Evolutionary conservation across 768 basidiomycete genomes (phyloP).

Genomic region (Rhizopogon sp.): DNA sequence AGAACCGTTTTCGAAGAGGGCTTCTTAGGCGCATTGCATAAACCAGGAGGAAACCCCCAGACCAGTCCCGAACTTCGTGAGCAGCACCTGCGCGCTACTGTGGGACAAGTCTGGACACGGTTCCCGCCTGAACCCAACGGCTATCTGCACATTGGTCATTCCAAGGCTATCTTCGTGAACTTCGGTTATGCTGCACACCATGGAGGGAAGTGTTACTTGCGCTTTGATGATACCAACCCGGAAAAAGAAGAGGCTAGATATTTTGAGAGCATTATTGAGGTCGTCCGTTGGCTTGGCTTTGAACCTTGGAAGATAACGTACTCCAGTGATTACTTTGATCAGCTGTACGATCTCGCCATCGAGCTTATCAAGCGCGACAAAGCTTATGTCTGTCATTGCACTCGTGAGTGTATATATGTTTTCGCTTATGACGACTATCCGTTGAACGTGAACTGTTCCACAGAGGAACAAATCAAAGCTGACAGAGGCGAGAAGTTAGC

Average conservation of each 20-base stretch:
- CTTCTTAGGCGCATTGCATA: slow-evolving; percentile 88
- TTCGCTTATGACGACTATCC: background rate
- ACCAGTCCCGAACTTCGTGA: slow-evolving; percentile 72
- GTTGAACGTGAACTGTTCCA: background rate
- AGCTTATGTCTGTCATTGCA: slow-evolving; percentile 95
- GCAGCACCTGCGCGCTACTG: slow-evolving; percentile 74
- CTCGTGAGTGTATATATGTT: slow-evolving; percentile 53
- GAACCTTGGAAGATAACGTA: slow-evolving; percentile 99
- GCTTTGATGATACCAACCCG: slow-evolving; percentile 98
- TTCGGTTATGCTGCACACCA: slow-evolving; percentile 98
- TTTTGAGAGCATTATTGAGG: slow-evolving; percentile 95
- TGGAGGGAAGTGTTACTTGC: slow-evolving; percentile 87
- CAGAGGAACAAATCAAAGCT: slow-evolving; percentile 89
- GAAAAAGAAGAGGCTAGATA: slow-evolving; percentile 95
- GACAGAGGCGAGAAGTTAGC: slow-evolving; percentile 85
- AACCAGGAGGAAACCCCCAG: slow-evolving; percentile 92
- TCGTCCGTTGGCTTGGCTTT: slow-evolving; percentile 93
- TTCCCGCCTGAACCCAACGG: slow-evolving; percentile 99
- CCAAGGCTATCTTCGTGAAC: slow-evolving; percentile 96
- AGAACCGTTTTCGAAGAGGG: slow-evolving; percentile 89
- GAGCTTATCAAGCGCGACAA: slow-evolving; percentile 86
- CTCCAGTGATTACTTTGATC: slow-evolving; percentile 93
- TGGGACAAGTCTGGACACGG: slow-evolving; percentile 85
- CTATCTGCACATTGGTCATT: slow-evolving; percentile 92
- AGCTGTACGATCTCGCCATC: slow-evolving; percentile 80